Percentiles rank a stretch among this genome's conserved stretches.
phyloP scores from a whole-genome alignment of 306 rosid species.

The Rosa rugosa region DNA sequence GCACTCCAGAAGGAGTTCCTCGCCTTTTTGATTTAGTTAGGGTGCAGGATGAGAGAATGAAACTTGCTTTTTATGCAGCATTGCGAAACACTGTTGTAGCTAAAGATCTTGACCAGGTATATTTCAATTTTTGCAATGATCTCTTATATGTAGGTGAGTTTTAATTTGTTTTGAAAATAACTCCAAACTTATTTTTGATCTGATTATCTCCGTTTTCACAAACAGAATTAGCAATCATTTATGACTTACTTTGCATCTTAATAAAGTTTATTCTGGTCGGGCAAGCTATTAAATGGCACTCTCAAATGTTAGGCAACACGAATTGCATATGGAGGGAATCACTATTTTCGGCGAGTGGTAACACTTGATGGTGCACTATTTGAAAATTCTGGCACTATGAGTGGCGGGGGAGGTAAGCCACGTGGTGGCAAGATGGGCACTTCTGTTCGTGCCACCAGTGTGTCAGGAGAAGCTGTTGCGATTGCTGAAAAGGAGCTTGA shows the following conservation, averaged over 20 bases:
- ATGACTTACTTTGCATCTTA: not conserved
- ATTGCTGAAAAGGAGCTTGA: slow-evolving; percentile 73
- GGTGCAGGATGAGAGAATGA: slow-evolving; percentile 82
- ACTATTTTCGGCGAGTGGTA: slow-evolving; percentile 79
- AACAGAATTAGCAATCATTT: not conserved
- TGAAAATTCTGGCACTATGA: slow-evolving; percentile 92
- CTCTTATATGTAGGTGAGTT: not conserved
- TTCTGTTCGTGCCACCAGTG: slow-evolving; percentile 75
- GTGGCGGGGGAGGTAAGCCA: slow-evolving; percentile 91
- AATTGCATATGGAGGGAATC: slow-evolving; percentile 67
- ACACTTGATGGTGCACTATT: slow-evolving; percentile 92
- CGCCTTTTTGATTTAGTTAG: slow-evolving; percentile 84
- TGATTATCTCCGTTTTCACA: not conserved
- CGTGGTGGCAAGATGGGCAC: slow-evolving; percentile 98
- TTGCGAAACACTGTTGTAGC: slow-evolving; percentile 81
- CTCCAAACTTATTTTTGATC: too few species aligned
- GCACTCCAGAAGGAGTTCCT: slow-evolving; percentile 86
- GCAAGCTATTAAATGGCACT: slow-evolving; percentile 21
- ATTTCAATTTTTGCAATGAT: slow-evolving; percentile 12
- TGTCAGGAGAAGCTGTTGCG: slow-evolving; percentile 71
- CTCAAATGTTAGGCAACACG: slow-evolving; percentile 67
- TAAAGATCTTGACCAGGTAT: slow-evolving; percentile 88
- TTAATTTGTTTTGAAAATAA: too few species aligned
- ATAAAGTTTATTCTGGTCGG: not conserved
- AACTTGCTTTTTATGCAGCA: slow-evolving; percentile 85